Base-by-base conservation (phyloP, 148 eudicot genomes). In the Nepenthes gracilis region DNA sequence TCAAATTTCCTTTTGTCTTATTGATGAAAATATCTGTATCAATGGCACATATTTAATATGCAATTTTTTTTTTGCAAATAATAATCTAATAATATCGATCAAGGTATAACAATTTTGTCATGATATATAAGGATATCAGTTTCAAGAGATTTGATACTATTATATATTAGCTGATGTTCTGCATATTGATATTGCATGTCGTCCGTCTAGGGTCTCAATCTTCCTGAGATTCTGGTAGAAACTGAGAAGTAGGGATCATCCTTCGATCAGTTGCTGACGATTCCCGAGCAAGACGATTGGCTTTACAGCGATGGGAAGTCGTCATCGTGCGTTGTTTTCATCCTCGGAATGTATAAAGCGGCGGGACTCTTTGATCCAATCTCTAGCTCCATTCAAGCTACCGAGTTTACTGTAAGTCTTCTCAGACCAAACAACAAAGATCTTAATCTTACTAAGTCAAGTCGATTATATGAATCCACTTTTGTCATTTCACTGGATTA, bases 281-380 rank as follows among this genome's bases (percentile, higher is more conserved):
- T 93, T 61, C 97, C 99, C 0, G 97, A 93, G 71, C 83, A 80
- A 68, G 99, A 93, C 67, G 83, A 86, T 75, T 93, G 99, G 99
- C 64, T 79, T 6, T 93, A 93, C 69, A 72, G 60, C 47, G 99
- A 93, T 67, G 97, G 99, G 60, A 87, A 76, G 64, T 93, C 97
- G 55, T 72, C 85, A 55, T 93, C 99, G 32, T 93, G 99, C 68
- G 76, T 93, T 66, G 97, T 87, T 65, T 86, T 80, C 62, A 81
- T 89, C 69, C 90, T 93, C 33, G 87, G 80, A 67, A 70, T 93
- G 77, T 93, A 89, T 74, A 93, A 93, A 72, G 87, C 71, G 62
- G 99, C 95, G 9, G 97, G 96, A 61, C 77, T 89, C 12, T 93
- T 93, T 69, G 87, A 71, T 65, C 61, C 78, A 49, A 50, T 76